Evolutionary conservation across 176 grass and related monocot genomes (phyloP).

Genomic region (Elaeis guineensis): DNA sequence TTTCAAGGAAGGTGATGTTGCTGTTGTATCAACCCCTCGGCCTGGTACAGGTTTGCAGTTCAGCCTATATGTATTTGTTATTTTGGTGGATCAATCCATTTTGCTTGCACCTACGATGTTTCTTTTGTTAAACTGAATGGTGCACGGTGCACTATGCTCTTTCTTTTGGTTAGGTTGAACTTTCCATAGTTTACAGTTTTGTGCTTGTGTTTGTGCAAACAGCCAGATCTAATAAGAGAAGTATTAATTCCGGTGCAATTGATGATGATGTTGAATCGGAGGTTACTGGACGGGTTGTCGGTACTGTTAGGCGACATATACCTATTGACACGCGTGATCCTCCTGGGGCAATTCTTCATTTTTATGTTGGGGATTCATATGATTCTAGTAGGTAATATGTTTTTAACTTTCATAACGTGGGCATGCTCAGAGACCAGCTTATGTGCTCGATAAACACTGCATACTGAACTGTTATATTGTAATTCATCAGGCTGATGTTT

Average conservation of each 20-base stretch:
- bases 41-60: conserved; percentile 62
- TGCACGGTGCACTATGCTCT: too few relatives aligned
- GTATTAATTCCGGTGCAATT: conserved; percentile 18
- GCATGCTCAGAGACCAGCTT: too few relatives aligned
- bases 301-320: conserved; percentile 78
- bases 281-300: conserved; percentile 50
- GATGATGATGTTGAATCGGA: conserved; percentile 52
- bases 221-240: conserved; percentile 62
- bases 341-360: conserved; percentile 82
- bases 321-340: conserved; percentile 93
- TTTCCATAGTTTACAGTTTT: not conserved
- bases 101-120: too few relatives aligned
- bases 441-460: too few relatives aligned
- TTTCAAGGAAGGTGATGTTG: conserved; percentile 99
- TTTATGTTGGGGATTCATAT: conserved; percentile 79
- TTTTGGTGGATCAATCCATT: not conserved
- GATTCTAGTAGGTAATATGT: conserved; percentile 65
- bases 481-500: too few relatives aligned
- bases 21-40: conserved; percentile 66
- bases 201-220: conserved; percentile 33
- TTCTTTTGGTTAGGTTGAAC: too few relatives aligned
- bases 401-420: not conserved
- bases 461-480: too few relatives aligned
- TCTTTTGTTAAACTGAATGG: too few relatives aligned
- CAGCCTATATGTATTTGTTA: not conserved